A percentile compares a stretch with the other conserved stretches of the same genome.
phyloP scores from a whole-genome alignment of 1,284 basidiomycete species.

The Hypsizygus ulmarius region DNA sequence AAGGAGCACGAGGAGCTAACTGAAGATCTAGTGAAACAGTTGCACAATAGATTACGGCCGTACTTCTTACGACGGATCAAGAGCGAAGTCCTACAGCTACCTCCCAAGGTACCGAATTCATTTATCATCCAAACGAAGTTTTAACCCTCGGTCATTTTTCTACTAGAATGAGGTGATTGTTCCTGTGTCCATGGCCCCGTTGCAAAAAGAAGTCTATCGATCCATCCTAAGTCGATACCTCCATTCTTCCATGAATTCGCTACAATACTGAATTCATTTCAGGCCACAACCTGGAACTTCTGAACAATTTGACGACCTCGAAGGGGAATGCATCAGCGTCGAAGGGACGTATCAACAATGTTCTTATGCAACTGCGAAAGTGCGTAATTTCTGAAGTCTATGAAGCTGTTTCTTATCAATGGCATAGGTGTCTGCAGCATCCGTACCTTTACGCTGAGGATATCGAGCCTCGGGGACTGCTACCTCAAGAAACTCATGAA shows the following conservation, averaged over 20 bases:
- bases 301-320: slow-evolving; percentile 54
- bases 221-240: slow-evolving; percentile 66
- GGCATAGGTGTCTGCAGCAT: slow-evolving; percentile 75
- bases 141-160: background rate
- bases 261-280: slow-evolving; percentile 11
- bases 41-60: slow-evolving; percentile 79
- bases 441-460: slow-evolving; percentile 85
- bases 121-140: background rate
- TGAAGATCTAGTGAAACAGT: slow-evolving; percentile 73
- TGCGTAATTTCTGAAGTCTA: slow-evolving; percentile 32
- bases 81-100: slow-evolving; percentile 87
- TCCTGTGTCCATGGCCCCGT: slow-evolving; percentile 83
- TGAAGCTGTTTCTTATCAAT: slow-evolving; percentile 2
- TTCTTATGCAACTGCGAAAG: slow-evolving; percentile 87
- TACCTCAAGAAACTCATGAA: slow-evolving; percentile 64
- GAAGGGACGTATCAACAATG: slow-evolving; percentile 67
- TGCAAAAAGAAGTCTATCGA: slow-evolving; percentile 90
- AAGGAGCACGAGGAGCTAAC: slow-evolving; percentile 73
- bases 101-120: slow-evolving; percentile 69
- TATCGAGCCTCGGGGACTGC: slow-evolving; percentile 74
- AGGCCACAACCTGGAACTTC: slow-evolving; percentile 69
- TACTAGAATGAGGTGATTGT: slow-evolving; percentile 84
- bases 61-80: slow-evolving; percentile 95
- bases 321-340: slow-evolving; percentile 32
- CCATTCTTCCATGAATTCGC: background rate